phyloP scores from a whole-genome alignment of 164 flowering plant species.

The Magnolia kwangsiensis region DNA sequence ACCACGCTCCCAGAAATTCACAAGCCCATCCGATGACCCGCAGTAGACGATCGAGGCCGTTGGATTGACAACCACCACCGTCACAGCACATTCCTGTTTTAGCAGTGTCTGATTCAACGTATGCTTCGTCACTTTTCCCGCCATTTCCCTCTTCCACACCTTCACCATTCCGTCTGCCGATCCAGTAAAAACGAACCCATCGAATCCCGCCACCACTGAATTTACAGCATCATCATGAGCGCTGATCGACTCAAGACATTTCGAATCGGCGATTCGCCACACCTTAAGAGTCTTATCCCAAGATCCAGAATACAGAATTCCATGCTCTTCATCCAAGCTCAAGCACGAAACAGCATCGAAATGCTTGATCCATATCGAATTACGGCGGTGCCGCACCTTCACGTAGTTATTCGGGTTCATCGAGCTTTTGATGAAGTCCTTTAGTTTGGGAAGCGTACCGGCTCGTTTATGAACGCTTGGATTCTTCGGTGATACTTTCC shows the following conservation, averaged over 20 bases:
- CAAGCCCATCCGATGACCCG: constrained; percentile 78
- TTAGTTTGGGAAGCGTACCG: constrained; percentile 62
- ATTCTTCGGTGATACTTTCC: constrained; percentile 52
- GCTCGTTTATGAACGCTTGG: constrained; percentile 45
- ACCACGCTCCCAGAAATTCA: constrained; percentile 71
- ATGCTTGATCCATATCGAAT: constrained; percentile 76
- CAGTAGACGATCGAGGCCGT: constrained; percentile 49
- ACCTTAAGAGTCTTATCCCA: constrained; percentile 88
- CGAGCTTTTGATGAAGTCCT: constrained; percentile 62
- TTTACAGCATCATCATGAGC: constrained; percentile 91
- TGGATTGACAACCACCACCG: constrained; percentile 50
- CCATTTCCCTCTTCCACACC: constrained; percentile 59
- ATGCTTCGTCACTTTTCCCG: constrained; percentile 49
- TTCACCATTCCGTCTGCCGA: constrained; percentile 86
- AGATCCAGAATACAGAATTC: constrained; percentile 70
- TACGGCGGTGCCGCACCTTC: constrained; percentile 41
- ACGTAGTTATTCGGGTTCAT: constrained; percentile 70
- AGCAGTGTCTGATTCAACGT: constrained; percentile 37
- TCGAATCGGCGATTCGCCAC: constrained; percentile 64
- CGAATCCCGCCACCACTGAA: constrained; percentile 52
- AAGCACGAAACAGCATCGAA: constrained; percentile 77
- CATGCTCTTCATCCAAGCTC: constrained; percentile 57
- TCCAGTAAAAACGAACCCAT: constrained; percentile 66
- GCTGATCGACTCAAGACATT: constrained; percentile 69
- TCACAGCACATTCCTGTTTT: constrained; percentile 73